Evolutionary conservation across 177 flowering plant genomes (phyloP), one percentile per base, ranked within the genome.

Genomic region (Vitis hybrid): DNA sequence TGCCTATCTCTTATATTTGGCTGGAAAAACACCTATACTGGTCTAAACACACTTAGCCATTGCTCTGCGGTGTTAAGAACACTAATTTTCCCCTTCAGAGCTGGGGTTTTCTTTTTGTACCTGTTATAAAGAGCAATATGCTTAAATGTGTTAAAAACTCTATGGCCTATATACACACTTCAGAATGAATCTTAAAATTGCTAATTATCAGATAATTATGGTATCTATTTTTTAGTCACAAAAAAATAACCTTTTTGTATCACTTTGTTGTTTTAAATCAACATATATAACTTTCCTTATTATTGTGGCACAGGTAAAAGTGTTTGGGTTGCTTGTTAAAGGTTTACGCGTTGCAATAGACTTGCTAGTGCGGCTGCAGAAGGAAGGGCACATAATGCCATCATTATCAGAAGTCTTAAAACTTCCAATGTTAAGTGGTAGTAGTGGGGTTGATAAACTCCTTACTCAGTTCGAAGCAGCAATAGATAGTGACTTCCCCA

Each of bases 381-480:
- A 83, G 56, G 89, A 90, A 76, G 82, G 73, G 20, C 71, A 69
- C 53, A 41, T 81, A 1, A 53, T 74, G 15, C 70, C 76, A 4
- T 78, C 64, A 41, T 56, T 94, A 13, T 76, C 79, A 48, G 86
- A 83, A 76, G 58, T 86, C 64, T 51, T 87, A 72, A 79, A 76
- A 60, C 77, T 90, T 76, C 90, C 97, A 51, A 17, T 73, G 63
- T 71, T 84, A 49, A 68, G 67, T 75, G 93, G 92, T 18, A 73
- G 50, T 53, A 65, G 76, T 71, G 95, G 89, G 64, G 90, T 93
- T 71, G 86, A 86, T 73, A 71, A 78, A 74, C 82, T 79, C 70
- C 95, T 93, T 71, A 21, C 79, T 18, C 92, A 96, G 69, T 82
- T 93, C 76, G 97, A 93, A 85, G 92, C 91, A 73, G 97, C 99